Evolutionary conservation across 208 protist species (phyloP), one percentile per base, ranked within the genome.

Genomic region (Trypanosoma brucei): DNA sequence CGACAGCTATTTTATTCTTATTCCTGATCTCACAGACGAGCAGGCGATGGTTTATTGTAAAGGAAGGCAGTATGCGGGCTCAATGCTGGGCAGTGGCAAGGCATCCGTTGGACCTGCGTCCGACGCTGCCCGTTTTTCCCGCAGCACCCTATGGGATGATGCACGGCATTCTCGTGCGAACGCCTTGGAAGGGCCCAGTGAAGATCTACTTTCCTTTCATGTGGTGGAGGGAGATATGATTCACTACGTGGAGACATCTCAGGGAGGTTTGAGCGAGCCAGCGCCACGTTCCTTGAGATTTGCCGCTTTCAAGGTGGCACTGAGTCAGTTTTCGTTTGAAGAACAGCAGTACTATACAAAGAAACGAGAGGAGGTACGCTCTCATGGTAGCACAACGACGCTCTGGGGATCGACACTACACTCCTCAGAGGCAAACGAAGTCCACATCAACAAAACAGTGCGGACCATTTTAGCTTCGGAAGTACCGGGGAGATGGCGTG

Each of bases 291-390:
- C 70, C 34, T 39, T 88, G 30, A 70, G 78, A 59, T 86, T 91
- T 57, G 75, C 75, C n/a, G 78, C 83, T 53, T 91, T 86, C 46
- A 80, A 81, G 37, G 66, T 91, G 36, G 78, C 84, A 13, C 71
- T 87, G 36, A 79, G 34, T 34, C 75, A 64, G 45, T 87, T 87
- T 61, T 30, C 13, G 22, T 51, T 70, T 11, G 78, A 84, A 2
- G 78, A 91, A 59, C 81, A 91, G 61, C 66, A 73, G 60, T 91
- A 84, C 61, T 85, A 82, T 74, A 76, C 75, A 2, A 44, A 33
- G 9, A 74, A 81, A 53, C 76, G 84, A 13, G 84, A 91, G 65
- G 70, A 79, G 57, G 38, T 75, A 54, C 70, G 81, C 14, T 81
- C 76, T 69, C 65, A 62, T 37, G 51, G 37, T 54, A 38, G 55